phyloP scores from a whole-genome alignment of 2,329 filamentous ascomycete genomes.

The Exophiala mesophila region DNA sequence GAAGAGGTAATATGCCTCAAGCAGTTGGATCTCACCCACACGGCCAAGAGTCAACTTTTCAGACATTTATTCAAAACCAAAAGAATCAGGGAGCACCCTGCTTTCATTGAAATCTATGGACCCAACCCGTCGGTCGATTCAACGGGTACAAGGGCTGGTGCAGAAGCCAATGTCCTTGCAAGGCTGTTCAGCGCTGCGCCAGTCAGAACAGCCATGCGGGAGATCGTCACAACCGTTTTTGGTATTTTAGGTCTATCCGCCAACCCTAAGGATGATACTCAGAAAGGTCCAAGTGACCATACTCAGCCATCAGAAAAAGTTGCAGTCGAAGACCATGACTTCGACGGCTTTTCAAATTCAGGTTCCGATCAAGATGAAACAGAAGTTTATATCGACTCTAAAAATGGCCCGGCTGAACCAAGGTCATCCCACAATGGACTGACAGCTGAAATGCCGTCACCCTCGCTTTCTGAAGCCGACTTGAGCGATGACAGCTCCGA shows the following conservation, averaged over 20 bases:
- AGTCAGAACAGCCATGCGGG: slow-evolving; percentile 51
- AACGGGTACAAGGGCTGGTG: slow-evolving; percentile 41
- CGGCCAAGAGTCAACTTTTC: slow-evolving; percentile 51
- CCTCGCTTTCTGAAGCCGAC: neutral
- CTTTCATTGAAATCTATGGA: slow-evolving; percentile 40
- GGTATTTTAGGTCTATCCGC: slow-evolving; percentile 32
- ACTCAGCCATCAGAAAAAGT: slow-evolving; percentile 12
- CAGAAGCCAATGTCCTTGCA: slow-evolving; percentile 55
- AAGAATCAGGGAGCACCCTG: slow-evolving; percentile 48
- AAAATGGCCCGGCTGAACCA: too few species aligned
- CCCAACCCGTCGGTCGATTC: slow-evolving; percentile 35
- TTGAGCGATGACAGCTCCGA: neutral
- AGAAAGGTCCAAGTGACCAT: neutral
- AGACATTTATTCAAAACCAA: slow-evolving; percentile 56
- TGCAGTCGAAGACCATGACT: slow-evolving; percentile 14
- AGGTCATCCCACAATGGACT: too few species aligned
- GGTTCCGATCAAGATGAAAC: neutral
- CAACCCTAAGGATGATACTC: slow-evolving; percentile 5
- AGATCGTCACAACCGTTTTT: slow-evolving; percentile 40
- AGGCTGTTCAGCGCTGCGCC: slow-evolving; percentile 57
- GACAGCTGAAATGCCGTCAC: too few species aligned
- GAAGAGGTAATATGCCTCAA: slow-evolving; percentile 56
- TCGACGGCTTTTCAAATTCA: neutral
- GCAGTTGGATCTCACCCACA: slow-evolving; percentile 46
- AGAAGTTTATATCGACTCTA: too few species aligned